Evolutionary conservation across 2,329 filamentous ascomycete genomes (phyloP).

Genomic region (Clarireedia paspali): DNA sequence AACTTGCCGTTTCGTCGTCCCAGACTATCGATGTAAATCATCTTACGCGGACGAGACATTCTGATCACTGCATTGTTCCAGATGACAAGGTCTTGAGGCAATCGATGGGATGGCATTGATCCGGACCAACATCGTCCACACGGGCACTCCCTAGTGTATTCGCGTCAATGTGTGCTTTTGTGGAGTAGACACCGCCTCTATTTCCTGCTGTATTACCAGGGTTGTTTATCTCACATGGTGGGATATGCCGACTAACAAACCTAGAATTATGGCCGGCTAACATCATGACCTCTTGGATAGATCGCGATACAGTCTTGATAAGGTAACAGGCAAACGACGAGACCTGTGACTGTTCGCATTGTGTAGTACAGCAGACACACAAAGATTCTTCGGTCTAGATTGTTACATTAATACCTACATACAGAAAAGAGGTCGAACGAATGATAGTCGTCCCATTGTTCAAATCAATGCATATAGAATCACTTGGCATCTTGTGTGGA

Average conservation of each 20-base stretch:
- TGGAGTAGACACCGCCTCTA: conserved; percentile 2
- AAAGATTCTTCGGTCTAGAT: too few species aligned
- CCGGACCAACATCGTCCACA: not conserved
- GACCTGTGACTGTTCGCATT: not conserved
- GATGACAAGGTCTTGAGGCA: not conserved
- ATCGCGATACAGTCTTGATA: not conserved
- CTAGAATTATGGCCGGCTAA: not conserved
- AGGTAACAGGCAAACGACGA: not conserved
- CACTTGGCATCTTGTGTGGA: not conserved
- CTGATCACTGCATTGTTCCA: not conserved
- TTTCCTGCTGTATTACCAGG: not conserved
- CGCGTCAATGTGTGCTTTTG: not conserved
- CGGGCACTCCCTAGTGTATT: conserved; percentile 3
- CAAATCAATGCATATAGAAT: not conserved
- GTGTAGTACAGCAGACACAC: not conserved
- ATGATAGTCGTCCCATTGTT: not conserved
- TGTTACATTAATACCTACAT: too few species aligned
- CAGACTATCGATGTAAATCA: not conserved
- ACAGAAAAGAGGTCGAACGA: too few species aligned
- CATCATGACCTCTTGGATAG: not conserved
- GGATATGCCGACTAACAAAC: conserved; percentile 1
- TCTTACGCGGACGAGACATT: not conserved
- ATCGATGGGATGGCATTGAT: conserved; percentile 2
- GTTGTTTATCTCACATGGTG: not conserved
- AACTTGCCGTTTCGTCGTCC: not conserved